Conservation (phyloP, 495 filamentous ascomycete genomes). For the Aspergillus cavernicola region DNA sequence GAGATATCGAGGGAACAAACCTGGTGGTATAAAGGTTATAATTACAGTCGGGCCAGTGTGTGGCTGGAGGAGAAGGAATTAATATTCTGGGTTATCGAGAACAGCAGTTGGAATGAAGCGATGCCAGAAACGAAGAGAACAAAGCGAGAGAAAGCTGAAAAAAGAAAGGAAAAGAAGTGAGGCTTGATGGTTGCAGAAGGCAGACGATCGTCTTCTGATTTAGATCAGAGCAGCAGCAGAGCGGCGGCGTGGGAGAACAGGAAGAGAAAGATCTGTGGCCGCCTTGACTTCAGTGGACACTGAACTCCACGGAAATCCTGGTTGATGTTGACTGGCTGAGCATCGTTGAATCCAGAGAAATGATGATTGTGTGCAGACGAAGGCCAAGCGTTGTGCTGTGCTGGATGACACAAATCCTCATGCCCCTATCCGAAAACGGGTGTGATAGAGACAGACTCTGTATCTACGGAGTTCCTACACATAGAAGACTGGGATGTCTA, state of each 20-base stretch:
- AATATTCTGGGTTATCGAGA: too few species aligned
- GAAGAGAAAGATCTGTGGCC: background rate
- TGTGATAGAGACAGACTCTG: too few species aligned
- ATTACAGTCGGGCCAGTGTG: slow-evolving; percentile 1
- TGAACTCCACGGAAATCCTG: too few species aligned
- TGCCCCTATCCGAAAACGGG: slow-evolving; percentile 7
- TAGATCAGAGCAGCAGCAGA: background rate
- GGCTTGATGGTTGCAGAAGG: background rate
- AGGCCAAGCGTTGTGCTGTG: too few species aligned
- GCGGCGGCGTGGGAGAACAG: background rate
- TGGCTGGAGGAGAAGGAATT: background rate
- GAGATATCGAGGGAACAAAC: background rate
- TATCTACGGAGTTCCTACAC: background rate
- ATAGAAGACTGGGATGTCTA: too few species aligned
- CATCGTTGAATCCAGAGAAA: too few species aligned
- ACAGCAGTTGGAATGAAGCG: slow-evolving; percentile 6
- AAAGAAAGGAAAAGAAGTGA: background rate
- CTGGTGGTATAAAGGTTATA: background rate
- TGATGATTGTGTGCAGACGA: background rate
- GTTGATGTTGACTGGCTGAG: too few species aligned
- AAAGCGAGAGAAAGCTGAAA: background rate
- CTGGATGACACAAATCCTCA: slow-evolving; percentile 1
- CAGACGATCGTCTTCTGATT: background rate
- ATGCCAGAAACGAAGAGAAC: background rate
- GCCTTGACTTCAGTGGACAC: background rate